Evolutionary conservation across 768 basidiomycete species (phyloP), one percentile per base, ranked within the genome.

Genomic region (Pleurotus platypus): DNA sequence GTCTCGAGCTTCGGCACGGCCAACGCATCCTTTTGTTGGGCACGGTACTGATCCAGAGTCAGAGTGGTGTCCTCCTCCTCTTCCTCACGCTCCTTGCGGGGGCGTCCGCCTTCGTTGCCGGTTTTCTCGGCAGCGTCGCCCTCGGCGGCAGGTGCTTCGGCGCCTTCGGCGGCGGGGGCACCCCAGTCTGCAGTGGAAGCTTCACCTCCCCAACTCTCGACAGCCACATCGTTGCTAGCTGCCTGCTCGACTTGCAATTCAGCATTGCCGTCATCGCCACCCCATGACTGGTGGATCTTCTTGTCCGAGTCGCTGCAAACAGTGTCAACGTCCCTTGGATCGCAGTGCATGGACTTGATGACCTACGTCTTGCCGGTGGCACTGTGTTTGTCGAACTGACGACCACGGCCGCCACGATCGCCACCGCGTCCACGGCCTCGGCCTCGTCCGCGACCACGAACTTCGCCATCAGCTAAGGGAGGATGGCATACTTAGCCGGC

Each of bases 61-160:
- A 97, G 83, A 45, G 92, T 94, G 74, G 94, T 92, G 72, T 95
- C 93, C 70, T 94, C 91, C 67, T 94, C 92, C 63, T 94, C 93
- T 35, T 35, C 46, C 72, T 77, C 43, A 60, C 64, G 39, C 62
- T 63, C 42, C 61, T 67, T 5, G 63, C 78, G 68, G 64, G 72
- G 57, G 69, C 76, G 68, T 60, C 70, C 61, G 63, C 42, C 35
- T n/a, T 77, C 70, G 46, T 67, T 61, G 57, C 68, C 70, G 60
- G 69, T 53, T 35, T 74, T 74, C 39, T 54, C 51, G 39, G 51
- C 51, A 7, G 51, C 51, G 2, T 70, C 73, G 37, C 69, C 78
- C 66, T 80, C 81, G 67, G 68, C 66, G 16, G 75, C 66, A 16
- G 67, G 66, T 24, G 70, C 68, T 18, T 54, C 37, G n/a, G 39